phyloP scores from a whole-genome alignment of 768 basidiomycete genomes.

The Macrolepiota albuminosa region DNA sequence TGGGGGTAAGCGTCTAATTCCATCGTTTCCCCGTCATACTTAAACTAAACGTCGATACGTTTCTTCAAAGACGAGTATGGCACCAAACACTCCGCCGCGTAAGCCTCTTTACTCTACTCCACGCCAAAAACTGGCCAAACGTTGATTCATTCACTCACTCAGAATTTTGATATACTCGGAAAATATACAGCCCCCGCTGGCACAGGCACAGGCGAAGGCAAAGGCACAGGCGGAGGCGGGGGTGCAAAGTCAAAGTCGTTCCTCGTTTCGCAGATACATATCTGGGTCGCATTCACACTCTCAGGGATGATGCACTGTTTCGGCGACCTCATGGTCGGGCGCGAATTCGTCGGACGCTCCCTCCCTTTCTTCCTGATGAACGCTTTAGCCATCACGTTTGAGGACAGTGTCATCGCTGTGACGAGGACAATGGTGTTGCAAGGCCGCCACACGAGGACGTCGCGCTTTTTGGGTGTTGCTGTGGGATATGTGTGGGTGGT shows the following conservation, averaged over 20 bases:
- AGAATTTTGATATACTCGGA: not conserved
- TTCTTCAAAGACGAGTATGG: slow-evolving; percentile 2
- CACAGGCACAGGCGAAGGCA: not conserved
- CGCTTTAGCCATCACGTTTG: slow-evolving; percentile 1
- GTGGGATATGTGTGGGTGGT: slow-evolving; percentile 7
- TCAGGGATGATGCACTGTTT: slow-evolving; percentile 6
- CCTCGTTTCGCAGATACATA: not conserved
- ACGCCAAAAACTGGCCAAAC: not conserved
- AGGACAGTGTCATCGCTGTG: not conserved
- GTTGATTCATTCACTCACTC: not conserved
- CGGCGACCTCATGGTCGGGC: slow-evolving; percentile 7
- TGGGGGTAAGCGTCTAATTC: slow-evolving; percentile 2
- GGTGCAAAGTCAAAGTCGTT: not conserved
- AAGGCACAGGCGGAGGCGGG: too few species aligned
- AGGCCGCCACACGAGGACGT: not conserved
- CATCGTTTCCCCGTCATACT: not conserved
- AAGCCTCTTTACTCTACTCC: not conserved
- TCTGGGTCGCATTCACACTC: slow-evolving; percentile 4
- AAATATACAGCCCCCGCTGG: not conserved
- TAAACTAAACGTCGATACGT: not conserved
- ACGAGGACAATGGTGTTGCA: not conserved
- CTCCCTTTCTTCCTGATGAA: slow-evolving; percentile 4
- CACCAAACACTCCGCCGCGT: slow-evolving; percentile 8
- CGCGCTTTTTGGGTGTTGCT: not conserved
- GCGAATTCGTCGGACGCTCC: not conserved